These are phyloP conservation scores for Neurospora sp. DNA, from an alignment of 495 filamentous ascomycete genomes.

Conservation along the genomic window DNA sequence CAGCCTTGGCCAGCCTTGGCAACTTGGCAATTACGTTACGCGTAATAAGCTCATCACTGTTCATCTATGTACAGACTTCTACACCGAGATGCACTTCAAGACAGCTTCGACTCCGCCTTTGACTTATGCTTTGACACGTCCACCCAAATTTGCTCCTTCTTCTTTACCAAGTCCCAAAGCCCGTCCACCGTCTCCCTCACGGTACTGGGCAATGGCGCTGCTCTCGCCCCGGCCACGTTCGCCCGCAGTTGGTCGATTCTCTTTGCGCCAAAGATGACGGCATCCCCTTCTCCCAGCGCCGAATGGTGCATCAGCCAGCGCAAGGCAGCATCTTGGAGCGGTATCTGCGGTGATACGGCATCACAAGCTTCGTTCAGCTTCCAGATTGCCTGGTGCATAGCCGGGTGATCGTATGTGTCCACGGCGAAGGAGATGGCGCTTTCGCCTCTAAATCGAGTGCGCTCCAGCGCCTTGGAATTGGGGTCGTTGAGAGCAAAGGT, in stretches of 20 bases:
- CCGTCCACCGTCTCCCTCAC: neutral
- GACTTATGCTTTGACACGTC: neutral
- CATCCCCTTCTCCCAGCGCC: conserved; percentile 39
- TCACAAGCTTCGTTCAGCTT: conserved; percentile 26
- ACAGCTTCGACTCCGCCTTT: neutral
- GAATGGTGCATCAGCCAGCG: conserved; percentile 47
- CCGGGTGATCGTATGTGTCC: conserved; percentile 32
- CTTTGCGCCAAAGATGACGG: conserved; percentile 41
- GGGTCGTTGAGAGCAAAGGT: conserved; percentile 11
- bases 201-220: neutral
- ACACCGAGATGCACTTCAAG: neutral
- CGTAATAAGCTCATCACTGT: neutral
- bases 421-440: conserved; percentile 24
- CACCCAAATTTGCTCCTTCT: neutral
- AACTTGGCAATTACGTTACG: neutral
- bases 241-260: neutral
- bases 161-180: neutral
- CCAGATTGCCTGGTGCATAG: conserved; percentile 27
- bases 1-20: neutral
- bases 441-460: conserved; percentile 8
- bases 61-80: neutral
- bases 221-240: conserved; percentile 1
- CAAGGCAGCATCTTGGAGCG: conserved; percentile 35
- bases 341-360: neutral
- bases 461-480: conserved; percentile 27